Base-by-base conservation (phyloP, 2,329 filamentous ascomycete genomes). In the Phaeosphaeria sp. region DNA sequence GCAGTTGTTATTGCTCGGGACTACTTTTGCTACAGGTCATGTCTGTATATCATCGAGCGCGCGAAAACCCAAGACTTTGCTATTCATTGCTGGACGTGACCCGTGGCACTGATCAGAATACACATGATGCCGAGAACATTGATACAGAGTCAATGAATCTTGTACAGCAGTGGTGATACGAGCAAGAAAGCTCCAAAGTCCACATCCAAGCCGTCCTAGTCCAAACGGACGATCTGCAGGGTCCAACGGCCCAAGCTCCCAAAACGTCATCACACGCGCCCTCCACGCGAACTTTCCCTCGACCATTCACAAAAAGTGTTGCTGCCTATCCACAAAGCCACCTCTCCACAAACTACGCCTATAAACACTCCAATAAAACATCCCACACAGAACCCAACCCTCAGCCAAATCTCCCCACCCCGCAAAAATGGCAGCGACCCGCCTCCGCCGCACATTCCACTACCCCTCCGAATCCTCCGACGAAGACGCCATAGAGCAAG, bases 401-500 rank as follows among this genome's bases (percentile, higher is more conserved):
- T 15, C 11, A 15, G n/a, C n/a, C 15, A 9, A 20, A 18, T 7
- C 41, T 20, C n/a, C 41, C 3, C 20, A 9, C 25, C 25, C 20
- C 6, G n/a, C n/a, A 25, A 47, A 20, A 50, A 83, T 84, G 82
- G 79, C 81, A 55, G 78, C 84, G 42, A 81, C 90, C 52, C 88
- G 90, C 62, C 81, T 95, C 46, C 89, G 93, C 69, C 89, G 85
- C 68, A 89, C 90, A 9, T 95, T 96, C 78, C 86, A 85, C 59
- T 95, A 94, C 78, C 90, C 90, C 4, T 82, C 83, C 48, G 81
- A 83, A 60, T 79, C 80, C 46, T 81, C 84, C 36, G 82, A 84
- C 73, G 77, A 82, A 27, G 83, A 85, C 13, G 81, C 83, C 69
- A 74, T 82, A 18, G 84, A 85, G 33, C 84, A 88, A 64, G 85